Conservation (phyloP, 768 basidiomycete species). For the Hirschioporus abietinus region DNA sequence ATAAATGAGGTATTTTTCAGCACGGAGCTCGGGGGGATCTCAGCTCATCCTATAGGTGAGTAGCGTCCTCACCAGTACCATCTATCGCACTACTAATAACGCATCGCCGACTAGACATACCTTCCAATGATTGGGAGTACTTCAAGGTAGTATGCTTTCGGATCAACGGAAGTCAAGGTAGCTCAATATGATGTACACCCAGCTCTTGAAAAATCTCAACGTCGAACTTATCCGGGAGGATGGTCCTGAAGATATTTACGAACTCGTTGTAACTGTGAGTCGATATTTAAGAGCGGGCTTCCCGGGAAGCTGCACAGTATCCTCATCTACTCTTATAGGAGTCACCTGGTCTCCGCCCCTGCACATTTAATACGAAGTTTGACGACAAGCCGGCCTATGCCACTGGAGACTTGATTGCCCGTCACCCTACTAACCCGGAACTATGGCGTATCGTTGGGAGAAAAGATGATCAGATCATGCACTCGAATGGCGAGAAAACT, state of each 20-base stretch:
- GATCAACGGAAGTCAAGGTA: not conserved
- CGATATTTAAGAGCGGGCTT: not conserved
- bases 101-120: not conserved
- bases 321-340: not conserved
- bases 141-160: not conserved
- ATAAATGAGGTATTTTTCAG: not conserved
- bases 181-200: not conserved
- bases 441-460: conserved; percentile 34
- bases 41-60: not conserved
- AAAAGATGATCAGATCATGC: conserved; percentile 40
- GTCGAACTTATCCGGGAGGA: not conserved
- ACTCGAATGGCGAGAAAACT: conserved; percentile 38
- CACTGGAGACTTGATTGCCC: conserved; percentile 8
- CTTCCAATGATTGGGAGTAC: not conserved
- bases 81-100: not conserved
- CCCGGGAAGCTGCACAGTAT: not conserved
- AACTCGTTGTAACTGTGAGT: not conserved
- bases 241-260: not conserved
- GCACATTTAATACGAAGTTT: not conserved
- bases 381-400: conserved; percentile 2
- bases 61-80: not conserved
- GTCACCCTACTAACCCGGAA: conserved; percentile 19
- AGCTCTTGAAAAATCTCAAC: not conserved
- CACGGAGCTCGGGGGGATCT: not conserved
- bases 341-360: not conserved